Conservation (phyloP, 2,329 filamentous ascomycete genomes). For the Simplicillium sp. region DNA sequence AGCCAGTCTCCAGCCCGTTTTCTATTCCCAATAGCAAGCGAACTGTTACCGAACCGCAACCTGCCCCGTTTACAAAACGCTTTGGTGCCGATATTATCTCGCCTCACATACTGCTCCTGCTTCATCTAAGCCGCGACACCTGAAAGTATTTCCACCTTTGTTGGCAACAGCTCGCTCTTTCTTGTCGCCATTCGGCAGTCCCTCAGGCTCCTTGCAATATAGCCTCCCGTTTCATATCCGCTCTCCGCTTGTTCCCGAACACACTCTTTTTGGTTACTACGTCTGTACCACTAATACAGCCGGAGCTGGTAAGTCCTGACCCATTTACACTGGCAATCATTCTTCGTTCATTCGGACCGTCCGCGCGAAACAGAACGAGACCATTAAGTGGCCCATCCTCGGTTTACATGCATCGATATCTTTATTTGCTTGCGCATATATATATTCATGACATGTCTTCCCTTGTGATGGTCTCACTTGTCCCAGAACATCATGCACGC, state of each 20-base stretch:
- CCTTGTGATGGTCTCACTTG: background rate
- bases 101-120: constrained; percentile 17
- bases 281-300: background rate
- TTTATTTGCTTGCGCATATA: too few relatives aligned
- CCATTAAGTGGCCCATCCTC: too few relatives aligned
- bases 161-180: constrained; percentile 22
- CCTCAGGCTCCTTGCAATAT: constrained; percentile 14
- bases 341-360: background rate
- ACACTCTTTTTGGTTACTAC: background rate
- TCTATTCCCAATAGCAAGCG: constrained; percentile 1
- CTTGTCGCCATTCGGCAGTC: constrained; percentile 21
- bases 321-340: background rate
- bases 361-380: too few relatives aligned
- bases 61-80: constrained; percentile 21
- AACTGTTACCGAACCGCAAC: constrained; percentile 16
- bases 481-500: background rate
- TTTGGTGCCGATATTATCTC: constrained; percentile 22
- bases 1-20: constrained; percentile 4
- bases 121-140: constrained; percentile 15
- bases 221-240: constrained; percentile 9
- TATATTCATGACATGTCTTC: too few relatives aligned
- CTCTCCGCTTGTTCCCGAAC: constrained; percentile 5
- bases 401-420: too few relatives aligned
- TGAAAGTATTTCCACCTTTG: constrained; percentile 20
- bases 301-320: constrained; percentile 18